Conservation (phyloP, 176 grass and related monocot species). For the Carex myosuroides region DNA sequence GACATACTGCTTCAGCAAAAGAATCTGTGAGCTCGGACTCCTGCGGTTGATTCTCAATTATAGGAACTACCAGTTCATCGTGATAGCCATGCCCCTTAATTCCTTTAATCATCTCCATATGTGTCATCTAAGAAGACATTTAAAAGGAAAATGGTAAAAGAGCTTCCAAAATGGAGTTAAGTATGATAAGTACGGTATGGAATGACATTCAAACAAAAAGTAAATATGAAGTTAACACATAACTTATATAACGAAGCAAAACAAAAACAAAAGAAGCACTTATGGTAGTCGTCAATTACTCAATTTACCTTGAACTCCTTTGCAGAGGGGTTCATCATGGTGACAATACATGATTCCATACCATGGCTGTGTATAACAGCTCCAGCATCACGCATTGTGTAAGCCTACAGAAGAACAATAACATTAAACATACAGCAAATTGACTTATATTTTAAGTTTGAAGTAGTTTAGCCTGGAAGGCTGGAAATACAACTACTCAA, state of each 20-base stretch:
- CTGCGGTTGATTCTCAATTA: slow-evolving; percentile 87
- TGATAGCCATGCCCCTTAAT: slow-evolving; percentile 89
- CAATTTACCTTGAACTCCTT: slow-evolving; percentile 85
- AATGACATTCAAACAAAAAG: not conserved
- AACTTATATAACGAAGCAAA: slow-evolving; percentile 7
- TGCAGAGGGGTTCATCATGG: slow-evolving; percentile 72
- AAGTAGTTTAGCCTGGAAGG: not conserved
- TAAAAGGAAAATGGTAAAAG: not conserved
- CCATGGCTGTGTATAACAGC: slow-evolving; percentile 98
- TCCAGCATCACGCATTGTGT: slow-evolving; percentile 90
- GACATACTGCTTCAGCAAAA: slow-evolving; percentile 63
- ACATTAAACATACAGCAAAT: not conserved
- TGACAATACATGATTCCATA: slow-evolving; percentile 83
- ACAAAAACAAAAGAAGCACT: not conserved
- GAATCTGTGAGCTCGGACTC: slow-evolving; percentile 92
- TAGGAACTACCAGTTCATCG: slow-evolving; percentile 91
- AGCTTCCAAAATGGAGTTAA: slow-evolving; percentile 11
- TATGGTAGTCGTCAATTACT: not conserved
- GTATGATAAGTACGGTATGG: slow-evolving; percentile 5
- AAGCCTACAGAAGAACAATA: slow-evolving; percentile 41
- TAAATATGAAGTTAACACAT: not conserved
- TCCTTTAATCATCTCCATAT: slow-evolving; percentile 99
- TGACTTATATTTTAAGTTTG: not conserved
- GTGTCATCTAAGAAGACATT: slow-evolving; percentile 54
- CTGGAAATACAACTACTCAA: not conserved